These are phyloP conservation scores for Fusarium sp. DNA, from an alignment of 2,329 filamentous ascomycete genomes.

Conservation along the genomic window DNA sequence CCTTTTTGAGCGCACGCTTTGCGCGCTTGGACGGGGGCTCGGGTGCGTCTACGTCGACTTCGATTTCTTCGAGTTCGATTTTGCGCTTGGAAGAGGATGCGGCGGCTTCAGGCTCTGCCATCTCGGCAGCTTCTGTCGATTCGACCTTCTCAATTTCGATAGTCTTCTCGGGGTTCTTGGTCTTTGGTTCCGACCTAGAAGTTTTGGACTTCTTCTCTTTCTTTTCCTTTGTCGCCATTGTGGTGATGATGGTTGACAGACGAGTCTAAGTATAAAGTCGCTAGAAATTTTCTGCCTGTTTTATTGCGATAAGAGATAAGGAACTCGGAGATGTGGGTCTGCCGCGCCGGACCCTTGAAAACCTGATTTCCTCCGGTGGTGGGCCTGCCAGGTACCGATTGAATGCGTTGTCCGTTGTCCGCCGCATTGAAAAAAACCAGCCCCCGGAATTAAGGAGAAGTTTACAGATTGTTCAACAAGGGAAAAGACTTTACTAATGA, in stretches of 20 bases:
- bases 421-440: conserved; percentile 3
- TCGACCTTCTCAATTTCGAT: conserved; percentile 22
- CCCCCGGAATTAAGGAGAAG: conserved; percentile 16
- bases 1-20: conserved; percentile 88
- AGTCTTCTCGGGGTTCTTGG: conserved; percentile 15
- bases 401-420: conserved; percentile 4
- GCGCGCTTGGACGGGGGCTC: conserved; percentile 96
- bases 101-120: conserved; percentile 22
- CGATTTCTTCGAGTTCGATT: conserved; percentile 75
- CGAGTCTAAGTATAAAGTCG: conserved; percentile 12
- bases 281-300: conserved; percentile 14
- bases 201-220: conserved; percentile 36
- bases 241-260: conserved; percentile 12
- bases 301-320: conserved; percentile 44
- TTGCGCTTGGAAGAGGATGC: conserved; percentile 70
- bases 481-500: background rate
- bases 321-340: conserved; percentile 25
- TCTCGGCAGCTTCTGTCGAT: conserved; percentile 22
- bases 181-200: conserved; percentile 25
- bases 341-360: conserved; percentile 16
- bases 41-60: conserved; percentile 88
- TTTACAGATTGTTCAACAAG: background rate
- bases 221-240: conserved; percentile 44
- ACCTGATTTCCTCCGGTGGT: conserved; percentile 10
- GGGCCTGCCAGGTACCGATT: conserved; percentile 16